These are phyloP conservation scores for Aphanoascus verrucosus DNA, from an alignment of 2,329 filamentous ascomycete species.

Conservation along the genomic window DNA sequence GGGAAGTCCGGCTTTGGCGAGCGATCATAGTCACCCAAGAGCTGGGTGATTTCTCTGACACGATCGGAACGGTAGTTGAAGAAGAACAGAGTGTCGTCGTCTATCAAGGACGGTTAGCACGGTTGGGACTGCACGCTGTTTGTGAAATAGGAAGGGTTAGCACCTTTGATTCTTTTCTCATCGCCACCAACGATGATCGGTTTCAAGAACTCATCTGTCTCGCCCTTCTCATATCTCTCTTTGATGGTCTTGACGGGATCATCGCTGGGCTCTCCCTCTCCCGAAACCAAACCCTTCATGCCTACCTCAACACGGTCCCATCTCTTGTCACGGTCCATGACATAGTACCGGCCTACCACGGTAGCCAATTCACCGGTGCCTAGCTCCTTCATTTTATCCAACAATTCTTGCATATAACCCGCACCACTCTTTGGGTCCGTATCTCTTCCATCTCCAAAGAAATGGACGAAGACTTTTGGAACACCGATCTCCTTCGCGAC, in stretches of 20 bases:
- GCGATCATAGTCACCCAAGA: conserved; percentile 84
- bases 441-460: conserved; percentile 96
- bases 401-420: conserved; percentile 75
- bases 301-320: conserved; percentile 92
- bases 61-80: conserved; percentile 99
- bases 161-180: conserved; percentile 74
- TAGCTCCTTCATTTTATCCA: conserved; percentile 71
- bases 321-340: conserved; percentile 99
- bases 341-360: conserved; percentile 90
- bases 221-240: conserved; percentile 73
- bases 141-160: conserved; percentile 17
- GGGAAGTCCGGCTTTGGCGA: conserved; percentile 83
- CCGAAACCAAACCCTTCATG: conserved; percentile 72
- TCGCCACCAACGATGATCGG: conserved; percentile 89
- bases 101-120: conserved; percentile 43
- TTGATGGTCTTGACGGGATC: conserved; percentile 81
- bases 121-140: background rate
- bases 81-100: conserved; percentile 93
- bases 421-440: conserved; percentile 92
- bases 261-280: conserved; percentile 73
- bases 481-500: conserved; percentile 82
- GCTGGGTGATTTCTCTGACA: conserved; percentile 88
- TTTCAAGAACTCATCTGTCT: conserved; percentile 97
- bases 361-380: conserved; percentile 82
- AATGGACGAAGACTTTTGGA: conserved; percentile 93